Percentiles rank a stretch among this genome's conserved stretches.
Evolutionary conservation across 2,329 filamentous ascomycete genomes (phyloP).

Genomic region (Alternaria gaisen): DNA sequence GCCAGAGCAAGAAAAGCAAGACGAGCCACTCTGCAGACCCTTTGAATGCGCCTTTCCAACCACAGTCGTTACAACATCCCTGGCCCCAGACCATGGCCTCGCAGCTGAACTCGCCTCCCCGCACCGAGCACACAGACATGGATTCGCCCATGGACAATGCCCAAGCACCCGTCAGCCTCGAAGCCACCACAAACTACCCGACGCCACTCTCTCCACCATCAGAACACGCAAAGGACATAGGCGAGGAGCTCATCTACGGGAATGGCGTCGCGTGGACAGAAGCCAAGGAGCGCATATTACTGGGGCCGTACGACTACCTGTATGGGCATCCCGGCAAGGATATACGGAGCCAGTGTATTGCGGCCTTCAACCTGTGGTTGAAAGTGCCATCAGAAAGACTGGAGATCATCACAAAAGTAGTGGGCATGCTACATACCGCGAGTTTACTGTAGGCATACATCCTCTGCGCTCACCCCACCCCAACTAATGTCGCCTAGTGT

Average conservation of each 20-base stretch:
- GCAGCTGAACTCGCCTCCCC: conserved; percentile 1
- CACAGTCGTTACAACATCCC: conserved; percentile 4
- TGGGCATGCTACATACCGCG: conserved; percentile 86
- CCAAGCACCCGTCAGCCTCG: conserved; percentile 6
- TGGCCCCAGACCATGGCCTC: conserved; percentile 23
- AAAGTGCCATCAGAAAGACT: conserved; percentile 75
- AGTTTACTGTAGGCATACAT: conserved; percentile 67
- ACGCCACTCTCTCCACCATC: conserved; percentile 42
- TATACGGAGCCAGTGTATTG: conserved; percentile 80
- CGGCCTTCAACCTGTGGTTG: conserved; percentile 82
- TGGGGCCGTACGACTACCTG: conserved; percentile 83
- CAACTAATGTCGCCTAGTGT: conserved; percentile 53
- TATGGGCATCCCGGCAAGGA: conserved; percentile 83
- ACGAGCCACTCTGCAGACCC: conserved; percentile 36
- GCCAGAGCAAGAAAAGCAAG: conserved; percentile 52
- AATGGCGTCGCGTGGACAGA: conserved; percentile 67
- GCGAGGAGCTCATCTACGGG: conserved; percentile 54
- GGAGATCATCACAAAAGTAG: conserved; percentile 77
- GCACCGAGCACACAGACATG: conserved; percentile 2
- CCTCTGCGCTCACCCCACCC: neutral
- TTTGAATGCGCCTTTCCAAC: conserved; percentile 15
- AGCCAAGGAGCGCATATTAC: conserved; percentile 79
- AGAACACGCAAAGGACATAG: conserved; percentile 38
- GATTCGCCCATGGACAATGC: conserved; percentile 12
- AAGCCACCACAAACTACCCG: conserved; percentile 36